A percentile compares a stretch with the other conserved stretches of the same genome.
These are phyloP conservation scores for Dactylonectria estremocensis DNA, from an alignment of 2,329 filamentous ascomycete species.

Conservation along the genomic window DNA sequence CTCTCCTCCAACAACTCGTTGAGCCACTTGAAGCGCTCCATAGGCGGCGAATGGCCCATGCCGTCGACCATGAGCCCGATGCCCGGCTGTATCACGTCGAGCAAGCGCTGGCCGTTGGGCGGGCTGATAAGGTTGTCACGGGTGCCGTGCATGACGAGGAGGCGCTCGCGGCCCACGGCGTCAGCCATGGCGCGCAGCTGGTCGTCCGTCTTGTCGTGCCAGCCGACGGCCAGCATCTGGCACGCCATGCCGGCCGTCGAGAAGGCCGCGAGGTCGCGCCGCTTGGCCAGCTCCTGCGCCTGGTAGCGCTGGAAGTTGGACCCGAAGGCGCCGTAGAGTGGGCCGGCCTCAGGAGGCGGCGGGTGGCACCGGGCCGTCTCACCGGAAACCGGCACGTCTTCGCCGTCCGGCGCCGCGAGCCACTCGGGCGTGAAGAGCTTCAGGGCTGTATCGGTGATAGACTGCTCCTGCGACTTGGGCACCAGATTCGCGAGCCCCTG, in stretches of 20 bases:
- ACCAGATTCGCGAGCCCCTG: conserved; percentile 71
- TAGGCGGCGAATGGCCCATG: conserved; percentile 81
- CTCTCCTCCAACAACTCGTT: conserved; percentile 73
- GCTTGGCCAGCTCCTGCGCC: conserved; percentile 83
- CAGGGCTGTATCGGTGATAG: conserved; percentile 74
- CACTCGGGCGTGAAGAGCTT: conserved; percentile 78
- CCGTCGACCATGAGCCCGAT: conserved; percentile 76
- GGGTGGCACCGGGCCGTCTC: conserved; percentile 59
- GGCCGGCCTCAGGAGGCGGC: conserved; percentile 46
- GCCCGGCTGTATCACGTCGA: conserved; percentile 74
- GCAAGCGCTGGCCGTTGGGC: conserved; percentile 78
- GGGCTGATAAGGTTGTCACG: conserved; percentile 84
- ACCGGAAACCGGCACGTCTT: conserved; percentile 62
- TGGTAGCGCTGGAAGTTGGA: conserved; percentile 88
- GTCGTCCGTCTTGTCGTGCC: conserved; percentile 82
- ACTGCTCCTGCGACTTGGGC: conserved; percentile 79
- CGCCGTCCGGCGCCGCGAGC: conserved; percentile 73
- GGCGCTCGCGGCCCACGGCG: conserved; percentile 78
- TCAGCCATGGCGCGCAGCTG: conserved; percentile 70
- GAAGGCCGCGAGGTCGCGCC: conserved; percentile 73
- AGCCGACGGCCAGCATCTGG: conserved; percentile 84
- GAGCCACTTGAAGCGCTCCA: conserved; percentile 81
- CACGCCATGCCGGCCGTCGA: conserved; percentile 78
- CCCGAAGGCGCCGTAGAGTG: conserved; percentile 70
- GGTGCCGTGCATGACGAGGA: conserved; percentile 84